phyloP scores from a whole-genome alignment of 1,139 yeast genomes.

The Citeromyces hawaiiensis region DNA sequence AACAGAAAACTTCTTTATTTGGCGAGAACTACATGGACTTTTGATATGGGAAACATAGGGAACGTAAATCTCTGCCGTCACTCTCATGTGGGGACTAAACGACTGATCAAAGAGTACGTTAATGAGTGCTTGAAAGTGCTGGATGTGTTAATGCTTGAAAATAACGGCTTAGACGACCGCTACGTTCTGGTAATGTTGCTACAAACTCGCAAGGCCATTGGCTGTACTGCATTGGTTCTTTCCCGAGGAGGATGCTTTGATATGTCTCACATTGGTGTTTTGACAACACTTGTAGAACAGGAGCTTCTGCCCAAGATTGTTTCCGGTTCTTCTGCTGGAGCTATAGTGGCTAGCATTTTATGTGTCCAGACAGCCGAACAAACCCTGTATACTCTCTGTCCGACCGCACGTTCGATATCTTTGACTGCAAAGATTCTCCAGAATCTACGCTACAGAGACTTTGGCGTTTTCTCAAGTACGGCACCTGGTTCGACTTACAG shows the following conservation, averaged over 20 bases:
- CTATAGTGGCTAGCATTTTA: conserved; percentile 80
- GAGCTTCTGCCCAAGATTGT: conserved; percentile 75
- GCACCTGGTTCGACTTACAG: conserved; percentile 78
- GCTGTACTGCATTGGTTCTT: conserved; percentile 82
- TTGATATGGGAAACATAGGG: conserved; percentile 85
- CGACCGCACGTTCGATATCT: conserved; percentile 55
- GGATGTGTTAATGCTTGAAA: conserved; percentile 27
- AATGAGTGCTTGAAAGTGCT: conserved; percentile 61
- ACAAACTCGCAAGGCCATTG: conserved; percentile 84
- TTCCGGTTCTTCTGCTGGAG: conserved; percentile 94
- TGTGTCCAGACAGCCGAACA: conserved; percentile 77
- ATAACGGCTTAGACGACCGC: conserved; percentile 48
- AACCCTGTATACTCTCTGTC: conserved; percentile 39
- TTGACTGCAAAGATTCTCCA: conserved; percentile 35
- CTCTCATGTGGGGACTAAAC: conserved; percentile 78
- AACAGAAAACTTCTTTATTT: conserved; percentile 51
- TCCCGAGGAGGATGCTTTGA: conserved; percentile 97
- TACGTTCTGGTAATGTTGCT: conserved; percentile 66
- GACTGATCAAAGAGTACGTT: conserved; percentile 69
- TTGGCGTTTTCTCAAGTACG: conserved; percentile 58
- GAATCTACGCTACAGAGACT: conserved; percentile 33
- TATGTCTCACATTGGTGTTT: conserved; percentile 81
- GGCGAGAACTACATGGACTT: conserved; percentile 71
- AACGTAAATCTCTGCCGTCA: conserved; percentile 66
- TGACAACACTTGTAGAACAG: conserved; percentile 62